Evolutionary conservation across 352 stramenopile species (phyloP).

Genomic region (Peronosclerospora sorghi): DNA sequence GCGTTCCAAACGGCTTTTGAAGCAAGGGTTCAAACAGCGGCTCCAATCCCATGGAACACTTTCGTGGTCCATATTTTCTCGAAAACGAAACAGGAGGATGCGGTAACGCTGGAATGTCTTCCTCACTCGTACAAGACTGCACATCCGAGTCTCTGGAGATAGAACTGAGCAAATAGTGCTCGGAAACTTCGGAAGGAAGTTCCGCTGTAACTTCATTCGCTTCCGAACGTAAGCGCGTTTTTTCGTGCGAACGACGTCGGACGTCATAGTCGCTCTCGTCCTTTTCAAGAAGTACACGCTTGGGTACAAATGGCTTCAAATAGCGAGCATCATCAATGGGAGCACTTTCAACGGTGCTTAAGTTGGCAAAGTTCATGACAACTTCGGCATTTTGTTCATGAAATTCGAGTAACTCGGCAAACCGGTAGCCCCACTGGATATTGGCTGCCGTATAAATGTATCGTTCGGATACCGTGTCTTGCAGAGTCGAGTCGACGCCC

Average conservation of each 20-base stretch:
- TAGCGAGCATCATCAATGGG: constrained; percentile 42
- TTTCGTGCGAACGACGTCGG: constrained; percentile 10
- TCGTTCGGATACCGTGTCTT: constrained; percentile 73
- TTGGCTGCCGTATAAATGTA: constrained; percentile 62
- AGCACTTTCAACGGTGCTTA: constrained; percentile 45
- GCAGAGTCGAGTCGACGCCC: constrained; percentile 72
- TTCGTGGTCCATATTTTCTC: constrained; percentile 18
- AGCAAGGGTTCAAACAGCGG: constrained; percentile 68
- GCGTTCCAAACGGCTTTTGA: constrained; percentile 50
- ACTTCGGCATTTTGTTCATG: constrained; percentile 50
- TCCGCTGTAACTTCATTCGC: constrained; percentile 16
- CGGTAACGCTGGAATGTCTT: constrained; percentile 3
- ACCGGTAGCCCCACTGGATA: constrained; percentile 60
- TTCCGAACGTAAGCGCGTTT: constrained; percentile 1
- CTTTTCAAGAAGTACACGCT: constrained; percentile 1
- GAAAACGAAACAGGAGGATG: constrained; percentile 12
- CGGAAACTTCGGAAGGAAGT: constrained; percentile 15
- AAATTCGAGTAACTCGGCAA: constrained; percentile 64
- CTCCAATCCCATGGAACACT: constrained; percentile 53
- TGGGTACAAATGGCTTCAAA: constrained; percentile 16
- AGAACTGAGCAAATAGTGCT: constrained; percentile 16
- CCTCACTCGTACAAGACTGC: constrained; percentile 10
- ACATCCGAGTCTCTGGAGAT: constrained; percentile 17
- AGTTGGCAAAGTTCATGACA: constrained; percentile 72
- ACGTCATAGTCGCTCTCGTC: constrained; percentile 4